Base-by-base conservation (phyloP, 345 rosid species). In the Moricandia arvensis region DNA sequence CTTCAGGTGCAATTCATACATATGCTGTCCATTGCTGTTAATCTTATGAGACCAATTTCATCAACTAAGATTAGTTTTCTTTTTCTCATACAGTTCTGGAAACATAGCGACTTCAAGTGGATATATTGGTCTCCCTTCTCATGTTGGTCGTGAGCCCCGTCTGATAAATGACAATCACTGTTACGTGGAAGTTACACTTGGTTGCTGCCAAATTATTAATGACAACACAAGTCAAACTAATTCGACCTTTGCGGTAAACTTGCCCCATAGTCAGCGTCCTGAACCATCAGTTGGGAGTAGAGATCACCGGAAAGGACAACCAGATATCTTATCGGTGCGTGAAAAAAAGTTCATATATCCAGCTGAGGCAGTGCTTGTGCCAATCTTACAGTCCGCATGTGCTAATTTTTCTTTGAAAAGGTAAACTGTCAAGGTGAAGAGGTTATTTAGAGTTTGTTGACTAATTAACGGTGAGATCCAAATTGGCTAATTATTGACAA, bases 331-430 rank as follows among this genome's bases (percentile, higher is more conserved):
- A 16, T 79, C 89, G 37, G 63, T 37, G 13, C 78, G 75, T 71
- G 93, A 86, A 74, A 93, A 85, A 75, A 87, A 88, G 72, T 88
- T 93, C 81, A 85, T 96, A 33, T 88, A 90, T 83, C 98, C 99
- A 79, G 81, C 85, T 57, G 97, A 90, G 81, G 96, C 98, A 66
- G 89, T 95, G 79, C 87, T 92, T 76, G 97, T 95, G 77, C 98
- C 99, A 1, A 85, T 91, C 75, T 76, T 92, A 82, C 96, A 87
- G 69, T 81, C 97, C 67, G 85, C 98, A 66, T 83, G 82, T 80
- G 90, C 99, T 62, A 86, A 90, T 76, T 86, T 93, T 82, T 93
- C 97, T 66, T 76, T 93, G 79, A 89, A 88, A 88, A 90, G 99
- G 98, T 95, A 79, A 78, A 54, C 31, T 29, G 8, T 47, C 59